phyloP scores from a whole-genome alignment of 1,284 basidiomycete species.

The Stygiomarasmius scandens region DNA sequence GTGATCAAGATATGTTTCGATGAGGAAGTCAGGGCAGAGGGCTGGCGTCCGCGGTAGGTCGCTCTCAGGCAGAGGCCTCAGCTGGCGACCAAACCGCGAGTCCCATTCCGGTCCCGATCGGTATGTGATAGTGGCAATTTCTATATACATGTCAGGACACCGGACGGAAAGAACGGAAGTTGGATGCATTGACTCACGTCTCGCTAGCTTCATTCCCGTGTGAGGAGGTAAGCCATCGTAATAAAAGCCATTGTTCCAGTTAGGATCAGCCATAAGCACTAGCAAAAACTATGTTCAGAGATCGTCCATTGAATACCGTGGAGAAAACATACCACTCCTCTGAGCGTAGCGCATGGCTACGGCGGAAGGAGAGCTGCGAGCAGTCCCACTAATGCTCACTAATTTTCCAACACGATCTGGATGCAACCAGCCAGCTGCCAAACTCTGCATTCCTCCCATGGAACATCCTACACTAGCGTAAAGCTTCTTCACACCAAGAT shows the following conservation, averaged over 20 bases:
- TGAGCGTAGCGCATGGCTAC: slow-evolving; percentile 97
- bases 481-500: slow-evolving; percentile 81
- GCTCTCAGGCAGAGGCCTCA: slow-evolving; percentile 45
- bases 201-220: slow-evolving; percentile 97
- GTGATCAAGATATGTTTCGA: slow-evolving; percentile 98
- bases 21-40: slow-evolving; percentile 95
- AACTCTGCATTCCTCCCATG: slow-evolving; percentile 98
- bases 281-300: slow-evolving; percentile 4
- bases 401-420: slow-evolving; percentile 88
- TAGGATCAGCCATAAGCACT: slow-evolving; percentile 99
- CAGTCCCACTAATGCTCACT: slow-evolving; percentile 93
- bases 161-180: background rate
- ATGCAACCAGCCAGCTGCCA: slow-evolving; percentile 94
- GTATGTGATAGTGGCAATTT: slow-evolving; percentile 99
- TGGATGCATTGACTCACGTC: slow-evolving; percentile 62
- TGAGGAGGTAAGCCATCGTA: slow-evolving; percentile 95
- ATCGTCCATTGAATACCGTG: slow-evolving; percentile 7
- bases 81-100: slow-evolving; percentile 86
- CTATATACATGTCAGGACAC: slow-evolving; percentile 41
- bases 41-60: slow-evolving; percentile 59
- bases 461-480: slow-evolving; percentile 93
- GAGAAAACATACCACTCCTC: slow-evolving; percentile 72
- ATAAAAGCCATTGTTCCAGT: slow-evolving; percentile 99
- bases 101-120: slow-evolving; percentile 99
- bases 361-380: slow-evolving; percentile 86